A percentile compares a stretch with the other conserved stretches of the same genome.
Evolutionary conservation across 192 early-diverging fungal genomes (phyloP).

Genomic region (Entomortierella beljakovae): DNA sequence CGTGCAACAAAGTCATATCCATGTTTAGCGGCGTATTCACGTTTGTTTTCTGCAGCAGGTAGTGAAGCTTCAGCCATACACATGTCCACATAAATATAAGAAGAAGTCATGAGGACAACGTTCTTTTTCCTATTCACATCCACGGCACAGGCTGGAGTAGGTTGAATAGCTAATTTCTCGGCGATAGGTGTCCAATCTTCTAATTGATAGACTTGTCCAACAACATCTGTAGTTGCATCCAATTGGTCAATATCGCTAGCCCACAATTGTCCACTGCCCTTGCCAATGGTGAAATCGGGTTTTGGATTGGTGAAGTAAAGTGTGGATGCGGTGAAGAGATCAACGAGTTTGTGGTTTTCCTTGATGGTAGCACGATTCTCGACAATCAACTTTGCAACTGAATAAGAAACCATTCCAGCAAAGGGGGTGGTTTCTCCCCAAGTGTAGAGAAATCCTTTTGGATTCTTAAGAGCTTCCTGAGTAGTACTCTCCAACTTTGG

Average conservation of each 20-base stretch:
- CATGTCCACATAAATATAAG: constrained; percentile 63
- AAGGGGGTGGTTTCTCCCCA: constrained; percentile 33
- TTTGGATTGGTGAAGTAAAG: constrained; percentile 33
- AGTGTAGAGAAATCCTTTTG: constrained; percentile 16
- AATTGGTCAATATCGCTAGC: constrained; percentile 60
- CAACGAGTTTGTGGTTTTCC: constrained; percentile 14
- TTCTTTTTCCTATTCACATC: constrained; percentile 22
- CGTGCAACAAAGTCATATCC: constrained; percentile 69
- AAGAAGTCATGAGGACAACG: constrained; percentile 64
- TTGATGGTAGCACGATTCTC: constrained; percentile 16
- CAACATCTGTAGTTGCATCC: constrained; percentile 25
- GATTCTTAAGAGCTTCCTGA: background rate
- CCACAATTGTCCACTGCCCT: constrained; percentile 49
- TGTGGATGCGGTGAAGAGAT: constrained; percentile 11
- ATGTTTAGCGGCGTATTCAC: constrained; percentile 59
- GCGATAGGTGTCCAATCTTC: constrained; percentile 57
- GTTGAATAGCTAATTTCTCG: constrained; percentile 33
- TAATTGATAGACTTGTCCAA: constrained; percentile 60
- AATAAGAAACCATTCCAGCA: constrained; percentile 59
- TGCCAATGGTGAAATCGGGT: constrained; percentile 38
- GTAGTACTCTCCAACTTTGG: constrained; percentile 30
- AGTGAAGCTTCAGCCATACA: constrained; percentile 67
- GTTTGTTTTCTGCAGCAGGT: constrained; percentile 63
- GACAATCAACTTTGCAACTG: constrained; percentile 32
- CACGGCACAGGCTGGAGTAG: constrained; percentile 37